A percentile compares a stretch with the other conserved stretches of the same genome.
Conservation (phyloP, 2,329 filamentous ascomycete species). For the Ophiobolus disseminans region DNA sequence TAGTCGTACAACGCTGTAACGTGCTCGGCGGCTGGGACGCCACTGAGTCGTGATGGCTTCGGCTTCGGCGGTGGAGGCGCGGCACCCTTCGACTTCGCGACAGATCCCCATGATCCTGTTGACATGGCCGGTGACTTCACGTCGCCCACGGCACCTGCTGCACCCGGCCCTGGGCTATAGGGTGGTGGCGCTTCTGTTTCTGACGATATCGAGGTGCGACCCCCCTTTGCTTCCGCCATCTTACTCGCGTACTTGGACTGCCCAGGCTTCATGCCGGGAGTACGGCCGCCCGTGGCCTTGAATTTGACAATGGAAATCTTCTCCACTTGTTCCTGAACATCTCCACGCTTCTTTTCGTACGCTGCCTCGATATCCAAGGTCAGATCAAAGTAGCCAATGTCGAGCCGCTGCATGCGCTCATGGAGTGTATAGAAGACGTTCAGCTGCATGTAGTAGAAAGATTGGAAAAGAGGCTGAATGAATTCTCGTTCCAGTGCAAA, state of each 20-base stretch:
- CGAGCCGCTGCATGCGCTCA: conserved; percentile 95
- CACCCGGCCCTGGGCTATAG: conserved; percentile 45
- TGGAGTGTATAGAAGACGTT: conserved; percentile 99
- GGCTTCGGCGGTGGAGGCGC: conserved; percentile 60
- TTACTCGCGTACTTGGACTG: conserved; percentile 50
- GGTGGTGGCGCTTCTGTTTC: conserved; percentile 48
- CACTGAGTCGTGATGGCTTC: conserved; percentile 75
- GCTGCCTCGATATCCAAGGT: conserved; percentile 89
- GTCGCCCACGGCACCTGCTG: conserved; percentile 21
- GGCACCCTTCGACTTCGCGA: conserved; percentile 56
- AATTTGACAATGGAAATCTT: conserved; percentile 85
- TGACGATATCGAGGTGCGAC: conserved; percentile 40
- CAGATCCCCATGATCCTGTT: conserved; percentile 52
- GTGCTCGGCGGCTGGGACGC: conserved; percentile 71
- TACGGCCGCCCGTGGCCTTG: conserved; percentile 79
- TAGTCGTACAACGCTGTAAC: conserved; percentile 96
- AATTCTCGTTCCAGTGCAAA: conserved; percentile 92
- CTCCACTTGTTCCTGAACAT: conserved; percentile 85
- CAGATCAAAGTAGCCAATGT: conserved; percentile 97
- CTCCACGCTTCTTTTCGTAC: conserved; percentile 86
- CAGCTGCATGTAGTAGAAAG: conserved; percentile 99
- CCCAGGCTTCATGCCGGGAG: conserved; percentile 30
- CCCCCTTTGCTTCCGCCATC: conserved; percentile 47
- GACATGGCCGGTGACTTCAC: conserved; percentile 40
- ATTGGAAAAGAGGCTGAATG: conserved; percentile 96